phyloP scores from a whole-genome alignment of 306 rosid species.

The Vigna angularis region DNA sequence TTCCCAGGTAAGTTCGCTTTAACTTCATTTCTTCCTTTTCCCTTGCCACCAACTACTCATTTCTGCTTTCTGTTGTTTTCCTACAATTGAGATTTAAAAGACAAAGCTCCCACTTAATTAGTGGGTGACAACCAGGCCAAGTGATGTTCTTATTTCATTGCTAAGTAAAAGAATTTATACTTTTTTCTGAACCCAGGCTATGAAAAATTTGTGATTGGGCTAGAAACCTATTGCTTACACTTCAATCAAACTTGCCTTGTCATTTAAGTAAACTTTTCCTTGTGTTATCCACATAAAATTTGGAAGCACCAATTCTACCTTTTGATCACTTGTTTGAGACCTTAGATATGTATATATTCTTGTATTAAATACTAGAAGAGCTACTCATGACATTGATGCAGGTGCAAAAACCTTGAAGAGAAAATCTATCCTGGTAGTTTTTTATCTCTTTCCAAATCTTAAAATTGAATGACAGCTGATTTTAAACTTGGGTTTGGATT shows the following conservation, averaged over 20 bases:
- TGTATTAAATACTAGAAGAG: neutral
- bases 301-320: neutral
- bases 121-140: neutral
- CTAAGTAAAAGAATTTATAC: neutral
- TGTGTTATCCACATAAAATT: neutral
- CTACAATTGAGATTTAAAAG: neutral
- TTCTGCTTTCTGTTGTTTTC: neutral
- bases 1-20: constrained; percentile 55
- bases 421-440: neutral
- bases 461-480: neutral
- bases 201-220: neutral
- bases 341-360: neutral
- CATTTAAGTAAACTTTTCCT: neutral
- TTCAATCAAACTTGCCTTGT: neutral
- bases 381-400: neutral
- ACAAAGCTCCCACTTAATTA: neutral
- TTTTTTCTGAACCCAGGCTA: neutral
- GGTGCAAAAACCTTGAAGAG: neutral
- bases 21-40: neutral
- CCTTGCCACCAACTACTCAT: neutral
- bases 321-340: neutral
- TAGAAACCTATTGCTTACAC: neutral
- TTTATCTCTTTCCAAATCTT: neutral
- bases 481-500: neutral
- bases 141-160: neutral